A percentile compares a stretch with the other conserved stretches of the same genome.
Evolutionary conservation across 2,329 filamentous ascomycete genomes (phyloP).

Genomic region (Apiospora aurea): DNA sequence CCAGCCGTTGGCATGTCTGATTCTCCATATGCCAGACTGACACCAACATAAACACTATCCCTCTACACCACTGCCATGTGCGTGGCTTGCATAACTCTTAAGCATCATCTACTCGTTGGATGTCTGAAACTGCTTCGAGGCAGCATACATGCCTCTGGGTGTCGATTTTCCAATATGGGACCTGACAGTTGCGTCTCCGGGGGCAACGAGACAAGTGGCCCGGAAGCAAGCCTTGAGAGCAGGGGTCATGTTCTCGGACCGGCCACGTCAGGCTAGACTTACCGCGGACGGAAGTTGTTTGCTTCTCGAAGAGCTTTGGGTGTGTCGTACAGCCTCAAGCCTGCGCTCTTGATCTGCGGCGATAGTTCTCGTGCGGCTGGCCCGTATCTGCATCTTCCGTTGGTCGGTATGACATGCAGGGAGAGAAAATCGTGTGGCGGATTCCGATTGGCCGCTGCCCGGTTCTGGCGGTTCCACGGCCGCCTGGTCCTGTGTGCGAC

Average conservation of each 20-base stretch:
- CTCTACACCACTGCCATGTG: background rate
- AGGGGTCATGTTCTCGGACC: background rate
- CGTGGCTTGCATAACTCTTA: background rate
- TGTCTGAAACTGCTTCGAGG: background rate
- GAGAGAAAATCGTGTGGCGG: background rate
- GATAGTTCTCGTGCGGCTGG: conserved; percentile 20
- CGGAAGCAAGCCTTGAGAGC: background rate
- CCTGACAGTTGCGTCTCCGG: background rate
- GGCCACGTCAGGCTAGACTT: background rate
- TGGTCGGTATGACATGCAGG: conserved; percentile 8
- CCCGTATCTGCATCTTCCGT: conserved; percentile 14
- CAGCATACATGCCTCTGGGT: background rate
- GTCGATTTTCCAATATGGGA: background rate
- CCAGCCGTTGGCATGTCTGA: background rate
- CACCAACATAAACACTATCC: background rate
- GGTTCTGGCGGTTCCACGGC: background rate
- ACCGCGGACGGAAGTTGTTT: background rate
- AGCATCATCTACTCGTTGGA: background rate
- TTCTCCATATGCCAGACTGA: background rate
- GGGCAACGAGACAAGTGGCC: background rate
- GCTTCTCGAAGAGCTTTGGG: background rate
- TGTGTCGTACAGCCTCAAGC: background rate
- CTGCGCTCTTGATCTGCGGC: background rate
- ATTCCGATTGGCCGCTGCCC: conserved; percentile 10
- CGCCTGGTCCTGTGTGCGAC: background rate